A percentile compares a stretch with the other conserved stretches of the same genome.
phyloP scores from a whole-genome alignment of 2,329 filamentous ascomycete species.

The Reticulascus tulasneorum region DNA sequence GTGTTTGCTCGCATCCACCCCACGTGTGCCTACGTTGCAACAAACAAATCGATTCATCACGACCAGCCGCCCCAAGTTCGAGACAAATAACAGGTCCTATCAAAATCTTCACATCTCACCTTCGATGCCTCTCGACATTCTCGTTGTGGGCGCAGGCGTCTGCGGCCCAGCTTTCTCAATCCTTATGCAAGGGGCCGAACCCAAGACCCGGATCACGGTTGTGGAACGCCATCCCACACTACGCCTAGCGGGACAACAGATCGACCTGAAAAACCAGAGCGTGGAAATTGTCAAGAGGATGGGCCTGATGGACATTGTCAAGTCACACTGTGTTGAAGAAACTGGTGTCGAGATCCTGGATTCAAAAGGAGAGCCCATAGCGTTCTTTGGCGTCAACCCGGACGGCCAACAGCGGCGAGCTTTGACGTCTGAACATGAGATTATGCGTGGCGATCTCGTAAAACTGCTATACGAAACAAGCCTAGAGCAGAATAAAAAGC shows the following conservation, averaged over 20 bases:
- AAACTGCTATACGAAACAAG: slow-evolving; percentile 42
- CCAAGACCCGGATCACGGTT: slow-evolving; percentile 35
- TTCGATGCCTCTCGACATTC: slow-evolving; percentile 40
- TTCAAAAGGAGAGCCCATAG: slow-evolving; percentile 28
- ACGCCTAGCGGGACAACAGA: slow-evolving; percentile 37
- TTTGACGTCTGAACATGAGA: slow-evolving; percentile 54
- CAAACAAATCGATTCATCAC: no score
- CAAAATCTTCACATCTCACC: no score
- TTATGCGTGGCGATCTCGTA: slow-evolving; percentile 54
- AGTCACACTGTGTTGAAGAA: slow-evolving; percentile 38
- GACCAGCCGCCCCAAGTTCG: no score
- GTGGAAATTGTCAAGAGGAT: slow-evolving; percentile 33
- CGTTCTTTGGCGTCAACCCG: slow-evolving; percentile 34
- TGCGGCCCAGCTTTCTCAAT: slow-evolving; percentile 39
- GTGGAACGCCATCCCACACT: slow-evolving; percentile 35
- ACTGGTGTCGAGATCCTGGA: slow-evolving; percentile 44
- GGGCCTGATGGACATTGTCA: slow-evolving; percentile 33
- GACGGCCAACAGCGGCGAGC: slow-evolving; percentile 37
- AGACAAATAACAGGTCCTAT: no score
- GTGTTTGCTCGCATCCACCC: no score
- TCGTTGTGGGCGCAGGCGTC: slow-evolving; percentile 45
- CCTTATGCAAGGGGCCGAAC: slow-evolving; percentile 34
- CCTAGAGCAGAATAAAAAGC: slow-evolving; percentile 17
- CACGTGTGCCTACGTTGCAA: no score
- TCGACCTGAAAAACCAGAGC: slow-evolving; percentile 41